phyloP scores from a whole-genome alignment of 345 rosid genomes.

The Brassica napus region DNA sequence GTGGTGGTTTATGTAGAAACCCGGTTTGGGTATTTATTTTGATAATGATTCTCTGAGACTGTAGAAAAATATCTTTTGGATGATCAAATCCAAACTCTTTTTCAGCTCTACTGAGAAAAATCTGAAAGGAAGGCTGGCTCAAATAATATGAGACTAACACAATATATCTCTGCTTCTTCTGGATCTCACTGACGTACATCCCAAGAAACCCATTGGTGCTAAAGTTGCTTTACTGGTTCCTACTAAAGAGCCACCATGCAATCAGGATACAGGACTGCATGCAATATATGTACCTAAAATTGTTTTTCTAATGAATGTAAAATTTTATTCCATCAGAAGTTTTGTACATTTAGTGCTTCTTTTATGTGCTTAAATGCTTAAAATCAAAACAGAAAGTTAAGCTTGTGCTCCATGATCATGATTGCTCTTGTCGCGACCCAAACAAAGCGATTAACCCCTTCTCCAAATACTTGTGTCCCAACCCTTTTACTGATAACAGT shows the following conservation, averaged over 20 bases:
- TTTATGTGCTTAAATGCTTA: no score
- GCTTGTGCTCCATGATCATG: no score
- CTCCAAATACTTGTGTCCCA: no score
- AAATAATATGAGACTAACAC: constrained; percentile 48
- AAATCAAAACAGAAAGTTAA: no score
- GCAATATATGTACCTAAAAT: background rate
- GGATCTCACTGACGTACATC: constrained; percentile 49
- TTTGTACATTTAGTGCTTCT: no score
- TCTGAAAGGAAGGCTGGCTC: constrained; percentile 48
- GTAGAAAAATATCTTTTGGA: constrained; percentile 8
- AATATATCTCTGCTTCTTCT: constrained; percentile 25
- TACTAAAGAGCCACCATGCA: constrained; percentile 15
- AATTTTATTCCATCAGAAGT: no score
- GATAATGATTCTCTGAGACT: constrained; percentile 11
- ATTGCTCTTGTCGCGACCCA: no score
- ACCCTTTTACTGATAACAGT: no score
- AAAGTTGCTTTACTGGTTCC: constrained; percentile 4
- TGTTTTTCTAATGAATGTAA: no score
- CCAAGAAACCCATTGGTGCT: constrained; percentile 37
- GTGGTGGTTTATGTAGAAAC: background rate
- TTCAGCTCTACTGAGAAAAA: constrained; percentile 36
- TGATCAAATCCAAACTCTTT: constrained; percentile 38
- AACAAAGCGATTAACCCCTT: no score
- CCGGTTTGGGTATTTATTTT: background rate
- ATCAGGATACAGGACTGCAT: background rate